Conservation (phyloP, 176 grass and related monocot genomes). For the Oryza glaberrima region DNA sequence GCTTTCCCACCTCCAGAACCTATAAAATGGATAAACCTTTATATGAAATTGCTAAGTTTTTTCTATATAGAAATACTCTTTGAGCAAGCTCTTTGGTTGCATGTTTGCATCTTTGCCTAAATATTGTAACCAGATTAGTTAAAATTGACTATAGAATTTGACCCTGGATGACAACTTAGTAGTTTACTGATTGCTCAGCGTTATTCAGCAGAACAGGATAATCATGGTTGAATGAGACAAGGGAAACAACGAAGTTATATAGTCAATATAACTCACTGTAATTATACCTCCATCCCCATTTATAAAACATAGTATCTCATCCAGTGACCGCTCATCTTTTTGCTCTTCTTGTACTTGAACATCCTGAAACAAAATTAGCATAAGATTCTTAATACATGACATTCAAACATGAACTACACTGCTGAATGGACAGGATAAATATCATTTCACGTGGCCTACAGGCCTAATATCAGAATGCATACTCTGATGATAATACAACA, state of each 20-base stretch:
- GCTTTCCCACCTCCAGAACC: slow-evolving; percentile 75
- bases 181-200: neutral
- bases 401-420: slow-evolving; percentile 23
- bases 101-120: neutral
- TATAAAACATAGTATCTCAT: slow-evolving; percentile 98
- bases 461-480: slow-evolving; percentile 8
- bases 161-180: slow-evolving; percentile 10
- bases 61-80: neutral
- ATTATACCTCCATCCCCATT: slow-evolving; percentile 96
- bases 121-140: neutral
- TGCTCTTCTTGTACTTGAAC: slow-evolving; percentile 70
- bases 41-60: slow-evolving; percentile 22
- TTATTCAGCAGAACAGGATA: slow-evolving; percentile 8
- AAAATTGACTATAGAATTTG: neutral
- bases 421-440: neutral
- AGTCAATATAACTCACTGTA: slow-evolving; percentile 60
- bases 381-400: slow-evolving; percentile 25
- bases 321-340: slow-evolving; percentile 94
- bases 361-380: slow-evolving; percentile 63
- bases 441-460: neutral
- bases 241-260: slow-evolving; percentile 43
- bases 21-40: slow-evolving; percentile 51
- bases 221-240: neutral
- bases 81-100: neutral
- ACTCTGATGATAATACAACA: neutral